Conservation (phyloP, 176 grass and related monocot species). For the Eragrostis curvula region DNA sequence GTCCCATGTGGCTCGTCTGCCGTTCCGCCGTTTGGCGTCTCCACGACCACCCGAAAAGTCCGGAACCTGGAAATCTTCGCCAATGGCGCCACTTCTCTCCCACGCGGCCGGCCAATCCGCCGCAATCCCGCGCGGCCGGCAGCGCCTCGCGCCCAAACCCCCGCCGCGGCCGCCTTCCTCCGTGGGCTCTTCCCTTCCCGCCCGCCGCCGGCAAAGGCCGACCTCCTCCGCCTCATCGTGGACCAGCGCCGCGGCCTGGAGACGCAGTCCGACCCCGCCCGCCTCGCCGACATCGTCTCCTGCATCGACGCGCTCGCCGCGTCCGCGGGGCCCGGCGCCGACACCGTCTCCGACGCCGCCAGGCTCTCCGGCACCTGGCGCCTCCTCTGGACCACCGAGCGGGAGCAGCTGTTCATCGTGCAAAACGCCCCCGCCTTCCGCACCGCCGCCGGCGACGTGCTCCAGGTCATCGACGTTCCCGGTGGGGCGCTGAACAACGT, state of each 20-base stretch:
- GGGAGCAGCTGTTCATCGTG: conserved; percentile 97
- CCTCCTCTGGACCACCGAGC: conserved; percentile 94
- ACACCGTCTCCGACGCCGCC: conserved; percentile 55
- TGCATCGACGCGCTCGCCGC: conserved; percentile 69
- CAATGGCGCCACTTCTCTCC: conserved; percentile 57
- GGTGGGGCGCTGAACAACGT: conserved; percentile 72
- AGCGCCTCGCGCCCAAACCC: conserved; percentile 27
- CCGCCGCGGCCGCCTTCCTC: conserved; percentile 42
- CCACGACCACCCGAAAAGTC: conserved; percentile 32
- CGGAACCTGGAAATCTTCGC: conserved; percentile 40
- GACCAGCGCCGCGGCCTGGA: conserved; percentile 78
- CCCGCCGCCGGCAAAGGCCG: conserved; percentile 58
- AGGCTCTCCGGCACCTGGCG: conserved; percentile 83
- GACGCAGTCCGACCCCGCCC: conserved; percentile 66
- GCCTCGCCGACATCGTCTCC: conserved; percentile 73
- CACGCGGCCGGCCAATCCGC: conserved; percentile 25
- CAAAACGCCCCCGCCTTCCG: conserved; percentile 71
- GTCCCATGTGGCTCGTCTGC: not conserved
- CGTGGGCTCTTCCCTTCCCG: conserved; percentile 48
- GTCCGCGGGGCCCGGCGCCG: conserved; percentile 16
- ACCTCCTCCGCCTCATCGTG: conserved; percentile 73
- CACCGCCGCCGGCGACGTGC: conserved; percentile 83
- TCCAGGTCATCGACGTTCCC: conserved; percentile 87
- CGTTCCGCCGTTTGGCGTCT: not conserved
- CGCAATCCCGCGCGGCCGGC: conserved; percentile 7